Conservation (phyloP, 306 rosid species). For the Glycine tomentella region DNA sequence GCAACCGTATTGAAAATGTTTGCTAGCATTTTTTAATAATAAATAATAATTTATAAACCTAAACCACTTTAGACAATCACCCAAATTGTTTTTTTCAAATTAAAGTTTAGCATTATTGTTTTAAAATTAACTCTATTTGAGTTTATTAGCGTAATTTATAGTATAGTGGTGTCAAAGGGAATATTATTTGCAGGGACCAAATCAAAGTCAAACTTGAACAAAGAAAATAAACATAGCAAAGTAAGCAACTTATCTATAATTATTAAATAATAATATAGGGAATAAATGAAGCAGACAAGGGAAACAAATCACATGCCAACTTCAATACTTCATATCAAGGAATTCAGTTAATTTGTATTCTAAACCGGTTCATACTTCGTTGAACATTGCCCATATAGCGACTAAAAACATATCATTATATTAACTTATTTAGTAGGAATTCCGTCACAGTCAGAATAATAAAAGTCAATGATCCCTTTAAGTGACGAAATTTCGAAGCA, state of each 20-base stretch:
- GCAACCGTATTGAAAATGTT: no score
- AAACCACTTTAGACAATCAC: no score
- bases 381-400: not conserved
- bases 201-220: not conserved
- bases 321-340: not conserved
- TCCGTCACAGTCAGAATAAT: not conserved
- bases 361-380: not conserved
- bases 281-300: not conserved
- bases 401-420: not conserved
- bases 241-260: not conserved
- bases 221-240: not conserved
- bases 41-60: no score
- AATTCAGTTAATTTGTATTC: not conserved
- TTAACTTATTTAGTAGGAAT: not conserved
- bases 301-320: not conserved
- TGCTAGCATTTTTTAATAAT: no score
- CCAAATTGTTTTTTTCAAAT: no score
- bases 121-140: no score
- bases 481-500: no score
- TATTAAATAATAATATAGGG: not conserved
- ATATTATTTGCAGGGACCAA: no score
- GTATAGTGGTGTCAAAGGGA: no score
- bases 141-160: no score
- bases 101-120: no score
- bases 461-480: not conserved